phyloP scores from a whole-genome alignment of 2,329 filamentous ascomycete species.

The Exophiala sp. region DNA sequence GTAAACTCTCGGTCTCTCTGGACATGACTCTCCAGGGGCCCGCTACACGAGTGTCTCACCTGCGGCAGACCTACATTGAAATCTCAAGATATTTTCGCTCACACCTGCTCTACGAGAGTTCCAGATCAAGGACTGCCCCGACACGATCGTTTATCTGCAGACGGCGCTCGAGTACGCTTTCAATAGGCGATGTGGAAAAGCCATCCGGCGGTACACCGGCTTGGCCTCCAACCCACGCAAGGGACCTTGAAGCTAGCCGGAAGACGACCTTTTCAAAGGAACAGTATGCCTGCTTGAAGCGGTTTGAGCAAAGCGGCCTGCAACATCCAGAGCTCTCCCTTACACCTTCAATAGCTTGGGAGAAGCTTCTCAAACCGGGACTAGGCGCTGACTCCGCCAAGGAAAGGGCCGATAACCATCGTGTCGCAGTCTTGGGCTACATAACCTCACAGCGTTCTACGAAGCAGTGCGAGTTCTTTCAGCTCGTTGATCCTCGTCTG shows the following conservation, averaged over 20 bases:
- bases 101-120: background rate
- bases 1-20: no score
- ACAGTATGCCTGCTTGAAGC: constrained; percentile 6
- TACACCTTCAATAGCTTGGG: constrained; percentile 8
- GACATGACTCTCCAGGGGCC: constrained; percentile 11
- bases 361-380: constrained; percentile 9
- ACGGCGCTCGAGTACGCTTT: constrained; percentile 2
- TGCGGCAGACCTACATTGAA: constrained; percentile 35
- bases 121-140: background rate
- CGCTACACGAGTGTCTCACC: constrained; percentile 24
- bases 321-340: no score
- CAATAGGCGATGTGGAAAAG: background rate
- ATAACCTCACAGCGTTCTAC: constrained; percentile 23
- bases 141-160: background rate
- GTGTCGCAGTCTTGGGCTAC: constrained; percentile 21
- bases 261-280: background rate
- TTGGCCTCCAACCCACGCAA: background rate
- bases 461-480: constrained; percentile 22
- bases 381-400: background rate
- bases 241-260: background rate
- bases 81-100: constrained; percentile 36
- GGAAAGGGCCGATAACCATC: background rate
- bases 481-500: constrained; percentile 20
- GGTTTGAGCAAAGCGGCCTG: constrained; percentile 11
- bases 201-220: background rate